Base-by-base conservation (phyloP, 164 flowering plant species). In the Paratinospora sagittata region DNA sequence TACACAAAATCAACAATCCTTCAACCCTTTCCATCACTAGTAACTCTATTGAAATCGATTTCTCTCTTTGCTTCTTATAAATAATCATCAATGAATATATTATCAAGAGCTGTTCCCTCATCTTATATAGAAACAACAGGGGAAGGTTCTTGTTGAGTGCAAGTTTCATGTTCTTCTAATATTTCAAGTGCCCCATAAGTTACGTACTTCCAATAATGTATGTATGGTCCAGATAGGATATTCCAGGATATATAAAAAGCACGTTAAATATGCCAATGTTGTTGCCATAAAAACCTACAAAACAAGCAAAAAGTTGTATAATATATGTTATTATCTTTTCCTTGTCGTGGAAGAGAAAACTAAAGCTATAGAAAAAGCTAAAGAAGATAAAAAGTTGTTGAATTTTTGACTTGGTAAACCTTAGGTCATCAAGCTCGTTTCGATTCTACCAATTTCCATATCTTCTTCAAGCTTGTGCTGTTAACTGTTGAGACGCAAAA, bases 91-190 rank as follows among this genome's bases (percentile, higher is more conserved):
- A 41, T 41, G 4, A 8, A 41, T 41, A 6, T 1, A 30, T 1
- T 30, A 41, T 41, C 45, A 11, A 41, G 45, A 3, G 45, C 45
- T 16, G 21, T 52, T 52, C 60, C 34, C 2, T 17, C 19, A 3
- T 52, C 43, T 67, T 70, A 64, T 52, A 71, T 12, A 24, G 8
- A 73, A 3, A 65, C 26, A 57, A 27, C 21, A 68, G 6, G 26
- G 11, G 27, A 21, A 74, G 69, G 78, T 79, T 70, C 16, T 30
- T 70, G 67, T 82, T 81, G 88, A 82, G 87, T 86, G 72, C 87
- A 86, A 83, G 92, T 63, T 67, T 79, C 68, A 62, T 12, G 60
- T 52, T 52, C 27, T 70, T 80, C 69, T 24, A n/a, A 49, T 39
- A 7, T 65, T 75, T 75, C 74, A 71, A 69, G 78, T 81, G 78